Evolutionary conservation across 163 green algal genomes (phyloP).

Genomic region (Volvox carteri): DNA sequence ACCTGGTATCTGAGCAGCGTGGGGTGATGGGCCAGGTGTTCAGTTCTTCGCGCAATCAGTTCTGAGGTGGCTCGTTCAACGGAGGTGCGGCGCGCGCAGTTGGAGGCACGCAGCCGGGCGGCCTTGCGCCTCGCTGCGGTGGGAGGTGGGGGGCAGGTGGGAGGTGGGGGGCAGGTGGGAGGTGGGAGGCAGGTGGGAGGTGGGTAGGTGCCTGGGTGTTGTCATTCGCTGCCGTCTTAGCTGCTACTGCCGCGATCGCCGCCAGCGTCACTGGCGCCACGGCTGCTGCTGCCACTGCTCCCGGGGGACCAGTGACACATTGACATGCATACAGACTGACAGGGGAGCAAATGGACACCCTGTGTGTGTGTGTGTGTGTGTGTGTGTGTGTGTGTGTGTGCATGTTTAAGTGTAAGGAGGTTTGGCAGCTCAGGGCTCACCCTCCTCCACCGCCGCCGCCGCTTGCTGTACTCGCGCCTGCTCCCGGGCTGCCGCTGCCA

Average conservation of each 20-base stretch:
- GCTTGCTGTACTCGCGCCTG: constrained; percentile 2
- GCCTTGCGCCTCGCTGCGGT: constrained; percentile 21
- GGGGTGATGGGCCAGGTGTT: constrained; percentile 50
- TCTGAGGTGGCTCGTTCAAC: background rate
- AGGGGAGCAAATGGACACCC: no score
- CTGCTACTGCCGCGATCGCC: no score
- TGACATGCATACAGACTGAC: no score
- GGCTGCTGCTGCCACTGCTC: no score
- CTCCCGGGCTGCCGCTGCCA: background rate
- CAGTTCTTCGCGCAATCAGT: constrained; percentile 1
- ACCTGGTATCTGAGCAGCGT: constrained; percentile 49
- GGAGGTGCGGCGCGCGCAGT: background rate
- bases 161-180: background rate
- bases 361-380: no score
- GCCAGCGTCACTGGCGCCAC: no score
- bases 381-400: no score
- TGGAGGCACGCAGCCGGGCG: constrained; percentile 1
- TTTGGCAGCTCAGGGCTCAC: background rate
- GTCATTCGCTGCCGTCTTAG: no score
- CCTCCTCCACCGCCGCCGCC: constrained; percentile 17
- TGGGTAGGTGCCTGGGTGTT: background rate
- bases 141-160: background rate
- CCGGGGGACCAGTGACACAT: no score
- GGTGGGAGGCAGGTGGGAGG: background rate
- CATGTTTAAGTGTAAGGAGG: no score